Percentiles rank a stretch among this genome's conserved stretches.
phyloP scores from a whole-genome alignment of 495 filamentous ascomycete species.

The Lasiosphaeriaceae sp. region DNA sequence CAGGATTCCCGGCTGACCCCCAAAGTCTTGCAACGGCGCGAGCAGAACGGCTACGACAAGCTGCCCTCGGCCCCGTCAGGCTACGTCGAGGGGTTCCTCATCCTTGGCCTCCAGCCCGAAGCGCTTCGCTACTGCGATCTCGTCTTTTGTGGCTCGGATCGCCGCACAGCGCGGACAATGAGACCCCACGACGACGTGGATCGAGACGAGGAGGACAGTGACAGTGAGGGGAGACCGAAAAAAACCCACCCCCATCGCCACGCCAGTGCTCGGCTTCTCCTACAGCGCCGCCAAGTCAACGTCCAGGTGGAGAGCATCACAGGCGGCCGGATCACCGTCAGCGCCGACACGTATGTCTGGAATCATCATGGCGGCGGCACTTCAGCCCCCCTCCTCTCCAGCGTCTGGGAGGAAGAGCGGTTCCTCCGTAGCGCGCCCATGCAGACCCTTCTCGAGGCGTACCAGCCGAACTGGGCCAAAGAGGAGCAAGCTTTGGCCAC shows the following conservation, averaged over 20 bases:
- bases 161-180: not conserved
- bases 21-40: too few species aligned
- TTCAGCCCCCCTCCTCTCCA: too few species aligned
- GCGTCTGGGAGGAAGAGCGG: not conserved
- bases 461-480: not conserved
- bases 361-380: too few species aligned
- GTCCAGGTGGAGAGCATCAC: not conserved
- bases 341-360: too few species aligned
- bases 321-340: not conserved
- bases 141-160: not conserved
- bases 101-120: not conserved
- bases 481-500: not conserved
- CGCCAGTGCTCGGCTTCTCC: too few species aligned
- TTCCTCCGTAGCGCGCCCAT: not conserved
- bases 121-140: slow-evolving; percentile 1
- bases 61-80: not conserved
- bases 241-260: too few species aligned
- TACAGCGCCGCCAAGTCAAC: not conserved
- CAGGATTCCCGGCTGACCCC: too few species aligned
- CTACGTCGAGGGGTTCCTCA: slow-evolving; percentile 2
- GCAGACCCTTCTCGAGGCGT: not conserved
- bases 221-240: too few species aligned
- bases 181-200: not conserved
- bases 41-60: not conserved
- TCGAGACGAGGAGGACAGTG: not conserved